These are phyloP conservation scores for Citeromyces siamensis DNA, from an alignment of 1,139 yeast genomes.

Conservation along the genomic window DNA sequence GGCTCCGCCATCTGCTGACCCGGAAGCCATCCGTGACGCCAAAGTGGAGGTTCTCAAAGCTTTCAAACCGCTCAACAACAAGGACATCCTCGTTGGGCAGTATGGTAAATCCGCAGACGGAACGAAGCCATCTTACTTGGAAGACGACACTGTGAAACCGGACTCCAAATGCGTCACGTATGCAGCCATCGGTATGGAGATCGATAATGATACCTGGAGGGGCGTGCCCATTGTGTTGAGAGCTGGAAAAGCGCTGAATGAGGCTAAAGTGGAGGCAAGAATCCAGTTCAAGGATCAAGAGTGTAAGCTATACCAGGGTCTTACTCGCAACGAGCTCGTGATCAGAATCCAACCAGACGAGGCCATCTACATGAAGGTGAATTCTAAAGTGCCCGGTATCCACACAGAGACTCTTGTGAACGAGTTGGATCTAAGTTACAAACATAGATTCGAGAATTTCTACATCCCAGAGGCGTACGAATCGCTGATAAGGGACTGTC, in stretches of 20 bases:
- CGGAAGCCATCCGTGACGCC: constrained; percentile 93
- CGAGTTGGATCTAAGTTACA: constrained; percentile 82
- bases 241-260: constrained; percentile 94
- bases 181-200: constrained; percentile 72
- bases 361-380: constrained; percentile 84
- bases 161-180: constrained; percentile 84
- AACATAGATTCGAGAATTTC: constrained; percentile 71
- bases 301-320: constrained; percentile 67
- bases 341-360: constrained; percentile 91
- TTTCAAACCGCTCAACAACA: constrained; percentile 50
- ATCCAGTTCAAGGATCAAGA: constrained; percentile 85
- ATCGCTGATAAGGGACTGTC: constrained; percentile 83
- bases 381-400: constrained; percentile 89
- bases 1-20: constrained; percentile 79
- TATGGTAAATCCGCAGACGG: constrained; percentile 81
- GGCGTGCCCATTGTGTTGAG: constrained; percentile 94
- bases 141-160: constrained; percentile 81
- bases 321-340: constrained; percentile 88
- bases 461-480: constrained; percentile 98
- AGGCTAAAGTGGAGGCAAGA: constrained; percentile 88
- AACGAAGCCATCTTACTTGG: constrained; percentile 76
- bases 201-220: constrained; percentile 93
- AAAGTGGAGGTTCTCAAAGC: constrained; percentile 88
- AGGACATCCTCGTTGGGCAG: constrained; percentile 78
- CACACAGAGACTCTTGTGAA: constrained; percentile 72